These are phyloP conservation scores for Penicillium nucicola DNA, from an alignment of 495 filamentous ascomycete genomes.

Conservation along the genomic window DNA sequence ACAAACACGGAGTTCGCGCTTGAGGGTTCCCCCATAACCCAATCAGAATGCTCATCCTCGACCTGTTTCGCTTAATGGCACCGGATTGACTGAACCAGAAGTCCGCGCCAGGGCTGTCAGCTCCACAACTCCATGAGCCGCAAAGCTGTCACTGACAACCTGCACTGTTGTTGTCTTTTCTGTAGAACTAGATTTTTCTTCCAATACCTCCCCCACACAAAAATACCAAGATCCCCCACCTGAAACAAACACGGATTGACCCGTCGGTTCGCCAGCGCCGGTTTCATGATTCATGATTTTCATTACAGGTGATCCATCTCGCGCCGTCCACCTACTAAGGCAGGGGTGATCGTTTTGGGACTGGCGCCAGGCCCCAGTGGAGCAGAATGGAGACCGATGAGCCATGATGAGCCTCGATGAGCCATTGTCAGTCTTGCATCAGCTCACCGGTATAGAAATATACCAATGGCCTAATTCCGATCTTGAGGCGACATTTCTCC, in stretches of 20 bases:
- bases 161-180: background rate
- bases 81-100: background rate
- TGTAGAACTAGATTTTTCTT: too few species aligned
- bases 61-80: background rate
- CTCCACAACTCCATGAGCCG: conserved; percentile 2
- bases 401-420: background rate
- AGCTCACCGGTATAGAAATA: background rate
- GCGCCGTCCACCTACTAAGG: conserved; percentile 16
- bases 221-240: background rate
- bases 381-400: conserved; percentile 8
- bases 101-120: background rate
- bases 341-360: conserved; percentile 13
- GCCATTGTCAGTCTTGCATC: background rate
- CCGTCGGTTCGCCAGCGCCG: conserved; percentile 12
- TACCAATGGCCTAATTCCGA: conserved; percentile 1
- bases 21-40: conserved; percentile 1
- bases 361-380: conserved; percentile 1
- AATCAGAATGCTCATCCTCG: background rate
- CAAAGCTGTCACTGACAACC: background rate
- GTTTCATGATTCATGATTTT: conserved; percentile 19
- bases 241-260: conserved; percentile 1
- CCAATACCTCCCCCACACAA: background rate
- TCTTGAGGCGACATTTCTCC: conserved; percentile 9
- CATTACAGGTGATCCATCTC: background rate
- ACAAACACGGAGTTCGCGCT: conserved; percentile 1